Base-by-base conservation (phyloP, 129 eudicot genomes). In the Heracleum sosnowskyi region DNA sequence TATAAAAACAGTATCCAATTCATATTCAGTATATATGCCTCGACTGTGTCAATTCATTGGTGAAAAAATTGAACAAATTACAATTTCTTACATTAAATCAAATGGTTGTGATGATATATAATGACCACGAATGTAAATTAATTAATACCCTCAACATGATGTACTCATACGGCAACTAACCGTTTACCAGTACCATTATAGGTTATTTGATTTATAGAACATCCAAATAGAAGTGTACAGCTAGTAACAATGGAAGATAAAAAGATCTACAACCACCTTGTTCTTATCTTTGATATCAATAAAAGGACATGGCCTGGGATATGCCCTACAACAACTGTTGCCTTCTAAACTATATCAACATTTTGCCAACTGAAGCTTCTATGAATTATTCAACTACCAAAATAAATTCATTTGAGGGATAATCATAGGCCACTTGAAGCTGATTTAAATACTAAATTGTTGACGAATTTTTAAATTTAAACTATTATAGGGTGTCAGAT, bases 381-480 rank as follows among this genome's bases (percentile, higher is more conserved):
- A 71, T 81, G 81, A 84, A 87, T 80, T 81, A 83, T 85, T 87
- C 91, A 86, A 84, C 91, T 77, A 86, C 93, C 77, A 76, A 40
- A 68, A 51, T 76, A 80, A 79, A 68, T 83, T 79, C 77, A 73
- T 83, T 84, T 79, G 77, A 79, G 22, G 69, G 26, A 76, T 62
- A 76, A 81, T 82, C 34, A 81, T 69, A 85, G 84, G 69, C 80
- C 24, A 40, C 66, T 78, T 80, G 74, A 39, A 77, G 24, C 79
- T 83, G 81, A 64, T 64, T 82, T 80, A 80, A 72, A 39, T 62
- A 78, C 87, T 42, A 73, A 79, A 79, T 74, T 78, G 7, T 49
- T 24, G 28, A 57, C 3, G 4, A 15, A 57, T 24, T 24, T n/a
- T 44, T 33, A 22, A 22, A 34, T 2, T 75, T 63, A 47, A 73